Base-by-base conservation (phyloP, 106 monocot genomes). In the Dendrobium huoshanense region DNA sequence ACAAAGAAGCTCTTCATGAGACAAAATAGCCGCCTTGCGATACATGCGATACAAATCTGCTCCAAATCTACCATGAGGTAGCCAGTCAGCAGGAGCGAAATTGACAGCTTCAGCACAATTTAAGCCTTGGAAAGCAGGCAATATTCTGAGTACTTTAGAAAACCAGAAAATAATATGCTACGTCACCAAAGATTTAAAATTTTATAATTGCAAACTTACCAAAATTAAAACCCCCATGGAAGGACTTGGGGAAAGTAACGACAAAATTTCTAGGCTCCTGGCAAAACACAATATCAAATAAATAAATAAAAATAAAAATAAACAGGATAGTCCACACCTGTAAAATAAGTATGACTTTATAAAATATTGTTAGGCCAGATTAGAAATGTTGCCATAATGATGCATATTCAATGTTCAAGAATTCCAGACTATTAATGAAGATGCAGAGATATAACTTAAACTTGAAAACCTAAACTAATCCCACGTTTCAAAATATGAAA, bases 61-160 rank as follows among this genome's bases (percentile, higher is more conserved):
- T 77, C 90, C 90, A 82, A 88, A 80, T 76, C 95, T 87, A 84
- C 90, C 95, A 81, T 95, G 92, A 79, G 92, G 92, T 11, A 95
- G 64, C 95, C 95, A 95, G 79, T 95, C 95, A 65, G 86, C 89
- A 55, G 95, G 85, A 79, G 95, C 92, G 84, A 95, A 92, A 83
- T 95, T 95, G 65, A 95, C 95, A 83, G 95, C 95, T 83, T 95
- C 95, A 41, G 95, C 95, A 85, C 95, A 95, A 82, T 95, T 95
- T 75, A 95, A 81, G 55, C 95, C 92, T 95, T 81, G 9, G 75
- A 59, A 77, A 7, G 16, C 29, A 70, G 75, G 59, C 42, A 78
- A 47, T 45, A 65, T 19, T 59, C 48, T 33, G 31, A 5, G 33
- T 4, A 70, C 13, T 37, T 33, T 70, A 24, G 37, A 70, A 70